Evolutionary conservation across 2,329 filamentous ascomycete species (phyloP), one percentile per base, ranked within the genome.

Genomic region (Hyphodiscus sp.): DNA sequence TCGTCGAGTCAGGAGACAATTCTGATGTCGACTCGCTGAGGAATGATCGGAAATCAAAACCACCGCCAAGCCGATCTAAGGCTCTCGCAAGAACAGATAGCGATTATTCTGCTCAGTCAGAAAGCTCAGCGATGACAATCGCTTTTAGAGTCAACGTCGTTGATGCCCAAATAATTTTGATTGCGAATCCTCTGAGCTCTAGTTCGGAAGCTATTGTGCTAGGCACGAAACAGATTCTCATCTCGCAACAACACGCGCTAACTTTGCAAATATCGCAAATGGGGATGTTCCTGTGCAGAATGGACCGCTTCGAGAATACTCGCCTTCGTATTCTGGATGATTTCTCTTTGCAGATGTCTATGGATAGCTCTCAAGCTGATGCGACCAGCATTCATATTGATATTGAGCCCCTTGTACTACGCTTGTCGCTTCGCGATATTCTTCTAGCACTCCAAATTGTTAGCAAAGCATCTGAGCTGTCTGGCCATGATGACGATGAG

Each of bases 231-330:
- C 91, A 99, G 68, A 83, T 97, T 13, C 78, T 97, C 1, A 78
- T 97, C 11, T 95, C 92, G 1, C 88, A 95, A 64, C 95, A 99
- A 69, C 90, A 97, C 73, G 89, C 92, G 9, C 80, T 95, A 62
- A 96, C 94, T 0, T 80, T 99, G 66, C 92, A 99, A 67, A 83
- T 99, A 2, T 91, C 90, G 8, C 86, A 97, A 66, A 82, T 97
- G 50, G 94, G 94, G 62, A 99, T 99, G 94, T 99, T 96, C 69
- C 72, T 99, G 30, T 99, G 95, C 67, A 87, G 94, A 13, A 99
- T 99, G 94, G 95, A 99, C 70, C 89, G 85, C 58, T 97, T 97
- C 62, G 92, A 99, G 62, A 91, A 88, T 2, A 91, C 86, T 42
- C 83, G 90, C 41, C 78, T 99, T 46, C 85, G 94, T 18, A 96